phyloP scores from a whole-genome alignment of 768 basidiomycete genomes.

The Scleroderma citrinum region DNA sequence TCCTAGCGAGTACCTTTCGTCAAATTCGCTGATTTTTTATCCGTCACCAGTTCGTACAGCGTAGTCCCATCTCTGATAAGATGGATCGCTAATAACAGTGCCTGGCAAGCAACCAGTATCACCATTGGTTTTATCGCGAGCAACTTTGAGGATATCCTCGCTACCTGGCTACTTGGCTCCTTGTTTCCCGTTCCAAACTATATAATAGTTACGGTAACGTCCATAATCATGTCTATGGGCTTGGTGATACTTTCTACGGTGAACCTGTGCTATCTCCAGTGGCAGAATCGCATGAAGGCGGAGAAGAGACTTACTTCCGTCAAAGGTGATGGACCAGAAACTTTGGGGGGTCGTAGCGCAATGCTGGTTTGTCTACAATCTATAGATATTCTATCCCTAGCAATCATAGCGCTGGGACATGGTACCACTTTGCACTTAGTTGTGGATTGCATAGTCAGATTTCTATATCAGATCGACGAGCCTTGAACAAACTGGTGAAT shows the following conservation, averaged over 20 bases:
- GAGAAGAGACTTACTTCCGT: slow-evolving; percentile 26
- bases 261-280: slow-evolving; percentile 37
- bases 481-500: too few relatives aligned
- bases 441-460: too few relatives aligned
- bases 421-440: too few relatives aligned
- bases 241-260: slow-evolving; percentile 32
- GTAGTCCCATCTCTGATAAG: slow-evolving; percentile 47
- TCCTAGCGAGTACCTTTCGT: slow-evolving; percentile 22
- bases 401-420: too few relatives aligned
- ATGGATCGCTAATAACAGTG: slow-evolving; percentile 58
- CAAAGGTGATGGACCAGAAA: slow-evolving; percentile 32
- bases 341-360: slow-evolving; percentile 45
- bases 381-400: slow-evolving; percentile 24
- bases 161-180: slow-evolving; percentile 52
- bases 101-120: slow-evolving; percentile 51
- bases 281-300: slow-evolving; percentile 43
- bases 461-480: too few relatives aligned
- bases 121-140: slow-evolving; percentile 55
- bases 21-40: slow-evolving; percentile 49
- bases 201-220: slow-evolving; percentile 37
- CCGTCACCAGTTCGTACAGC: slow-evolving; percentile 46
- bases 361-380: slow-evolving; percentile 51
- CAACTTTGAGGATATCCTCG: slow-evolving; percentile 54
- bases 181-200: slow-evolving; percentile 47
- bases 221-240: slow-evolving; percentile 32